phyloP scores from a whole-genome alignment of 257 asterid genomes.

The Orobanche coerulescens region DNA sequence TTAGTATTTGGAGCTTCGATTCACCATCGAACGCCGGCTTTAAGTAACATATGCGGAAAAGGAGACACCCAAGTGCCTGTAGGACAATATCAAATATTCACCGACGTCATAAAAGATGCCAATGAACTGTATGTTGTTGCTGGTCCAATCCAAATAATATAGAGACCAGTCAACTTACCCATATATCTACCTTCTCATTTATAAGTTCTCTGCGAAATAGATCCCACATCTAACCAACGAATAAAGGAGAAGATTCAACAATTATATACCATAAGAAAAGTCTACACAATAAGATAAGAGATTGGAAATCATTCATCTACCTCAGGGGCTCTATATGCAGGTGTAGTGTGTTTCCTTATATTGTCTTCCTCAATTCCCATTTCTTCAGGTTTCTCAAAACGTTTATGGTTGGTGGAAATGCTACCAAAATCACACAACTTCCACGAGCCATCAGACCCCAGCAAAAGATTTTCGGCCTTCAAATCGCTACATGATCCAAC shows the following conservation, averaged over 20 bases:
- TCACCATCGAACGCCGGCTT: slow-evolving; percentile 97
- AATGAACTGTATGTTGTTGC: not conserved
- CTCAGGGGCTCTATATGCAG: slow-evolving; percentile 99
- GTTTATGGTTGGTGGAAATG: slow-evolving; percentile 84
- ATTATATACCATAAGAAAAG: slow-evolving; percentile 30
- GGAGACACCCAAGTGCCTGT: slow-evolving; percentile 98
- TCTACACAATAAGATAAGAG: slow-evolving; percentile 26
- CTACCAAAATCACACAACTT: slow-evolving; percentile 98
- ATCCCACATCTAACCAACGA: slow-evolving; percentile 93
- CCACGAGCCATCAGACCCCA: slow-evolving; percentile 95
- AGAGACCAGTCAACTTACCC: slow-evolving; percentile 58
- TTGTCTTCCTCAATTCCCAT: slow-evolving; percentile 99
- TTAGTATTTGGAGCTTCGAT: slow-evolving; percentile 91
- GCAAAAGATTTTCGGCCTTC: slow-evolving; percentile 92
- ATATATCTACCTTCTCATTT: slow-evolving; percentile 91
- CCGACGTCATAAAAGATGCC: not conserved
- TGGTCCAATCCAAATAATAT: slow-evolving; percentile 8
- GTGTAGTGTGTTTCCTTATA: slow-evolving; percentile 91
- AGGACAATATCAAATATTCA: slow-evolving; percentile 18
- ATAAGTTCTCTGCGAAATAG: slow-evolving; percentile 76
- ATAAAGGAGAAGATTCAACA: slow-evolving; percentile 36
- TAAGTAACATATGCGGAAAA: slow-evolving; percentile 87
- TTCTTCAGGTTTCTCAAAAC: slow-evolving; percentile 95
- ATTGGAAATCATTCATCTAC: slow-evolving; percentile 44
- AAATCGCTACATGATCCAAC: slow-evolving; percentile 58